Evolutionary conservation across 306 rosid genomes (phyloP).

Genomic region (Datisca glomerata): DNA sequence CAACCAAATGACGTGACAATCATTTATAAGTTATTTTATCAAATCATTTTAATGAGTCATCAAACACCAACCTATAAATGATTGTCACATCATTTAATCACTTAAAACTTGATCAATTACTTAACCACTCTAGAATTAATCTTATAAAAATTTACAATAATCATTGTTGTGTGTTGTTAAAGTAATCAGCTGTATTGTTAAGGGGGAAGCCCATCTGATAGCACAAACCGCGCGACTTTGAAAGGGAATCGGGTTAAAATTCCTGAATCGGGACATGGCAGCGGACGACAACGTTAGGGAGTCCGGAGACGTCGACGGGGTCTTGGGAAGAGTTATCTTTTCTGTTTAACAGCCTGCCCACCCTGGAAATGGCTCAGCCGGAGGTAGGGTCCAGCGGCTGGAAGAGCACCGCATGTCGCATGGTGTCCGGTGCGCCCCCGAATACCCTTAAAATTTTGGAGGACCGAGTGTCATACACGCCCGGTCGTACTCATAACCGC

Average conservation of each 20-base stretch:
- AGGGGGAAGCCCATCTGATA: neutral
- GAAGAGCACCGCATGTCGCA: neutral
- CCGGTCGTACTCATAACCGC: neutral
- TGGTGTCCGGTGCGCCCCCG: neutral
- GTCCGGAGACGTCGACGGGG: neutral
- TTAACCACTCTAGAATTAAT: too few relatives aligned
- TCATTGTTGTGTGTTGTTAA: too few relatives aligned
- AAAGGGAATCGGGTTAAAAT: neutral
- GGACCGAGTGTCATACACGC: constrained; percentile 1
- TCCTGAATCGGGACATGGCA: neutral
- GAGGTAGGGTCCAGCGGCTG: constrained; percentile 1
- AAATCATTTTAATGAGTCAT: too few relatives aligned
- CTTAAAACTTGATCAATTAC: too few relatives aligned
- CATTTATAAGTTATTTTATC: too few relatives aligned
- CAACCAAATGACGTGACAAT: too few relatives aligned
- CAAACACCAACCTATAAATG: too few relatives aligned
- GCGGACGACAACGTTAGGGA: neutral
- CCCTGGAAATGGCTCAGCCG: neutral
- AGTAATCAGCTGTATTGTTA: too few relatives aligned
- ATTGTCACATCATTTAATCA: too few relatives aligned
- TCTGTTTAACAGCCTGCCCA: neutral
- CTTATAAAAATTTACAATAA: too few relatives aligned
- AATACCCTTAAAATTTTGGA: neutral
- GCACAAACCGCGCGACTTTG: neutral
- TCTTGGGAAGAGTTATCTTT: neutral